Percentiles rank a stretch among this genome's conserved stretches.
Evolutionary conservation across 139 green algal species (phyloP).

Genomic region (Coelastrella sp.): DNA sequence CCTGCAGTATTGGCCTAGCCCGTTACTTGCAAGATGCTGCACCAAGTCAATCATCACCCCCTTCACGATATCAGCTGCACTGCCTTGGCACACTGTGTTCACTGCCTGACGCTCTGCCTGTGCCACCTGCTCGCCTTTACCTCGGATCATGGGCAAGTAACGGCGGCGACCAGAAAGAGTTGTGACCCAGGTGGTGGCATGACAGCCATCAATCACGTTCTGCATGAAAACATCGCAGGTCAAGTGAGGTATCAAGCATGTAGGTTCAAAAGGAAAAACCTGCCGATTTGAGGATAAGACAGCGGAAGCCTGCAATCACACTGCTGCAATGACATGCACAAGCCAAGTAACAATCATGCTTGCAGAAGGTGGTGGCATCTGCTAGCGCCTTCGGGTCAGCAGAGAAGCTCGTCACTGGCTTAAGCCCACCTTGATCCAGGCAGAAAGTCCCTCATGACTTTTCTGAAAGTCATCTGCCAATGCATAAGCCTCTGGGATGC

Average conservation of each 20-base stretch:
- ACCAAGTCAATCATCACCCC: conserved; percentile 63
- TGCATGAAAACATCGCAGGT: no score
- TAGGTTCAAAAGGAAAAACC: no score
- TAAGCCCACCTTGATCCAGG: conserved; percentile 42
- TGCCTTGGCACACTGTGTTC: conserved; percentile 82
- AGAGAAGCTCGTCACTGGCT: no score
- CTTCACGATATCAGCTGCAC: conserved; percentile 87
- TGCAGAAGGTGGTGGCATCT: not conserved
- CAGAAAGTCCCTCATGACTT: conserved; percentile 59
- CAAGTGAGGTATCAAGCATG: not conserved
- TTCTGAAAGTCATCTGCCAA: conserved; percentile 60
- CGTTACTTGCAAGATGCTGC: not conserved
- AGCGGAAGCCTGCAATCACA: no score
- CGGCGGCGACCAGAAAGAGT: conserved; percentile 70
- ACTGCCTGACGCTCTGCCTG: conserved; percentile 76
- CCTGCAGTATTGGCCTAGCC: conserved; percentile 10
- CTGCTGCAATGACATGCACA: not conserved
- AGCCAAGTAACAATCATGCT: not conserved
- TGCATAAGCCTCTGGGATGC: conserved; percentile 47
- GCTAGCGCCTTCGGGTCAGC: no score
- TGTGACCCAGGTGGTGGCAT: conserved; percentile 54
- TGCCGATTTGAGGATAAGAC: no score
- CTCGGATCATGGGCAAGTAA: conserved; percentile 72
- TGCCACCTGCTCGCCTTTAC: conserved; percentile 1
- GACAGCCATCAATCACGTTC: conserved; percentile 58